Conservation (phyloP, 345 rosid genomes). For the Aethionema arabicum region DNA sequence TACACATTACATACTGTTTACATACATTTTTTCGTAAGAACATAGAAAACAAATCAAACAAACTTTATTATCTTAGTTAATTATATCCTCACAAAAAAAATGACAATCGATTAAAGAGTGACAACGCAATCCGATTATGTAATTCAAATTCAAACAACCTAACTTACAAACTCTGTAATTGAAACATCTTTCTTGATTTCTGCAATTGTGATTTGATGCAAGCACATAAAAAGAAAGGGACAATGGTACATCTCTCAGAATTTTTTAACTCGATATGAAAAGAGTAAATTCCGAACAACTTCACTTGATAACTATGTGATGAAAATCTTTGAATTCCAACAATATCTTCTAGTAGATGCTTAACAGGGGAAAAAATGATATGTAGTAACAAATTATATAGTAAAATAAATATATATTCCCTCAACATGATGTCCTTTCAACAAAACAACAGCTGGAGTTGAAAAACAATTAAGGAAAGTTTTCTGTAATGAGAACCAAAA, state of each 20-base stretch:
- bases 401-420: conserved; percentile 22
- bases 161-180: too few relatives aligned
- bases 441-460: neutral
- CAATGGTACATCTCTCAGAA: conserved; percentile 2
- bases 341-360: conserved; percentile 11
- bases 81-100: too few relatives aligned
- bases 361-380: conserved; percentile 16
- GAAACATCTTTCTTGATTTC: conserved; percentile 73
- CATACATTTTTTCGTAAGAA: too few relatives aligned
- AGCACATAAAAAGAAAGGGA: conserved; percentile 2
- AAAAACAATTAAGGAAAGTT: conserved; percentile 6
- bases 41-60: too few relatives aligned
- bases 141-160: too few relatives aligned
- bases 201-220: conserved; percentile 82
- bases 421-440: conserved; percentile 6
- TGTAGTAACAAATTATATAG: conserved; percentile 3
- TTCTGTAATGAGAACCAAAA: conserved; percentile 14
- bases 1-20: too few relatives aligned
- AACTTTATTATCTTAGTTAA: too few relatives aligned
- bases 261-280: conserved; percentile 10
- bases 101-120: too few relatives aligned
- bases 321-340: conserved; percentile 6
- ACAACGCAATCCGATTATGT: too few relatives aligned
- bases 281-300: neutral
- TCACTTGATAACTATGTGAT: neutral